A percentile compares a stretch with the other conserved stretches of the same genome.
Conservation (phyloP, 345 rosid genomes). For the Hibiscus mutabilis region DNA sequence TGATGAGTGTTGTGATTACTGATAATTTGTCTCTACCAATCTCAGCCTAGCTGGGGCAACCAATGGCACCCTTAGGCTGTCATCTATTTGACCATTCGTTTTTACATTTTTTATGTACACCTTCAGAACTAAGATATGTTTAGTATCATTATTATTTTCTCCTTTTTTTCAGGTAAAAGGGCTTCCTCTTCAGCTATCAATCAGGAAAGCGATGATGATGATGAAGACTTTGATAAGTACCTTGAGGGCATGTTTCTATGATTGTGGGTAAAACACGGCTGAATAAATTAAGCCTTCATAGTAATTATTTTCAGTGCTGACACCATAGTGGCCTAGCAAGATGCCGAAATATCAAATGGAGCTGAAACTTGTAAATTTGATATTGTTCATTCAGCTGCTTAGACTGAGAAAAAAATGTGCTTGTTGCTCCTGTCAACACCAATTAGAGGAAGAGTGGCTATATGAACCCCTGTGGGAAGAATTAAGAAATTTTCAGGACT, state of each 20-base stretch:
- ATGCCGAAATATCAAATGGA: neutral
- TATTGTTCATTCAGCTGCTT: neutral
- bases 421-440: neutral
- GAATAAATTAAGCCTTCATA: neutral
- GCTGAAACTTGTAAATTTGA: neutral
- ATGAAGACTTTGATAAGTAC: conserved; percentile 70
- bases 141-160: neutral
- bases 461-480: too few relatives aligned
- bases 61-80: neutral
- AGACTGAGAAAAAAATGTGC: neutral
- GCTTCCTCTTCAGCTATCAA: conserved; percentile 25
- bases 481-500: too few relatives aligned
- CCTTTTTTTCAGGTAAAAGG: conserved; percentile 34
- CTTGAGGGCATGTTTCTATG: conserved; percentile 83
- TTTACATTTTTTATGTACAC: neutral
- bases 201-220: conserved; percentile 21
- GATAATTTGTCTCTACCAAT: neutral
- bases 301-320: neutral
- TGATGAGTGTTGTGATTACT: neutral
- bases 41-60: neutral
- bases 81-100: neutral
- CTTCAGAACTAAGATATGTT: neutral
- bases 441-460: neutral
- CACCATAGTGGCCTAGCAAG: neutral
- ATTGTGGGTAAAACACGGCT: neutral